Evolutionary conservation across 179 eudicot species (phyloP).

Genomic region (Beta corolliflora): DNA sequence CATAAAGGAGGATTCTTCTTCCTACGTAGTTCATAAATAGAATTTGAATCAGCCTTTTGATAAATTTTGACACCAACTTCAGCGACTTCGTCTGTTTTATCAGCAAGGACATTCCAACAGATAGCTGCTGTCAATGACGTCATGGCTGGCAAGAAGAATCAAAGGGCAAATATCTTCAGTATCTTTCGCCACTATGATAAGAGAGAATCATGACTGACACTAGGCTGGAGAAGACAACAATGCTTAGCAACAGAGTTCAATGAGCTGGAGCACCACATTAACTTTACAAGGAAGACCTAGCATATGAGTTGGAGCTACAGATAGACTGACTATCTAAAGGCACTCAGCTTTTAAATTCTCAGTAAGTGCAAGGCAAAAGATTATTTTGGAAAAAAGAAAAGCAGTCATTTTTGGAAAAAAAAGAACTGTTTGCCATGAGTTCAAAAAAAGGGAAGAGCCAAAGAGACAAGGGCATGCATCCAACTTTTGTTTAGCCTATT

Average conservation of each 20-base stretch:
- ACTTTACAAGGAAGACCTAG: neutral
- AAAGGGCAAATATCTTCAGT: slow-evolving; percentile 10
- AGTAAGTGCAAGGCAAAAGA: neutral
- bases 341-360: neutral
- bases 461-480: neutral
- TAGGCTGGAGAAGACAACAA: neutral
- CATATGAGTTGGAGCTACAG: neutral
- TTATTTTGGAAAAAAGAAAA: neutral
- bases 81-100: slow-evolving; percentile 82
- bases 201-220: neutral
- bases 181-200: neutral
- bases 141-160: slow-evolving; percentile 61
- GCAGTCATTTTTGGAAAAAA: neutral
- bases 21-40: slow-evolving; percentile 75
- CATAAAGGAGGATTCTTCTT: slow-evolving; percentile 85
- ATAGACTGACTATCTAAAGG: neutral
- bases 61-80: slow-evolving; percentile 82
- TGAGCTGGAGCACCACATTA: neutral
- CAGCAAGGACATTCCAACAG: slow-evolving; percentile 94
- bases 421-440: neutral
- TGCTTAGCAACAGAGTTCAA: neutral
- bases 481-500: neutral
- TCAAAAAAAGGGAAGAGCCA: neutral
- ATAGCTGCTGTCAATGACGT: slow-evolving; percentile 68
- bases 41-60: slow-evolving; percentile 88